phyloP scores from a whole-genome alignment of 1,284 basidiomycete species.

The Rhizopogon parksii region DNA sequence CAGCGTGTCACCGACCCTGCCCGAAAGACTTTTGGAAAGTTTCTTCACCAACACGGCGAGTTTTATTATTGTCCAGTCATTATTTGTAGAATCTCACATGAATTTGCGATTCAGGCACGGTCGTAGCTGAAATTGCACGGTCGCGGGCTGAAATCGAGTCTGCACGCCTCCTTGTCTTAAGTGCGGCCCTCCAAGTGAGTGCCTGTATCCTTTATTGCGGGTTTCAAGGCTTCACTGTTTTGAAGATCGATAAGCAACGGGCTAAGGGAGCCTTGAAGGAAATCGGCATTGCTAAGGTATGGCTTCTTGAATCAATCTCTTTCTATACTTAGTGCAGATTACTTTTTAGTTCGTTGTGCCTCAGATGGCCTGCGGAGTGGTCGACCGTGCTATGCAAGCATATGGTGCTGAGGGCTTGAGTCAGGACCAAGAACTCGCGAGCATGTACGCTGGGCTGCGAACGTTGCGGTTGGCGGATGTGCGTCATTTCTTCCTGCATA shows the following conservation, averaged over 20 bases:
- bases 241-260: constrained; percentile 78
- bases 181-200: constrained; percentile 80
- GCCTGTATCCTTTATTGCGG: not conserved
- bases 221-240: not conserved
- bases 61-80: constrained; percentile 1
- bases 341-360: constrained; percentile 79
- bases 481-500: constrained; percentile 26
- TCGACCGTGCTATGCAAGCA: constrained; percentile 92
- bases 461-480: constrained; percentile 91
- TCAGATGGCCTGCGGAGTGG: constrained; percentile 76
- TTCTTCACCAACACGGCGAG: constrained; percentile 83
- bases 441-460: constrained; percentile 72
- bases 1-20: constrained; percentile 86
- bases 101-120: constrained; percentile 52
- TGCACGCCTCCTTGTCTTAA: constrained; percentile 81
- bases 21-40: constrained; percentile 92
- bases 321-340: not conserved
- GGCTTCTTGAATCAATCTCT: not conserved
- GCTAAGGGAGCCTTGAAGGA: constrained; percentile 96
- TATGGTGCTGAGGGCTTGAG: constrained; percentile 93
- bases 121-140: constrained; percentile 85
- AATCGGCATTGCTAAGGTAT: constrained; percentile 93
- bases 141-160: constrained; percentile 91
- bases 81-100: not conserved
- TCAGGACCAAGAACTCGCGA: constrained; percentile 83